Base-by-base conservation (phyloP, 23 red algal species). In the Gracilaria domingensis region DNA sequence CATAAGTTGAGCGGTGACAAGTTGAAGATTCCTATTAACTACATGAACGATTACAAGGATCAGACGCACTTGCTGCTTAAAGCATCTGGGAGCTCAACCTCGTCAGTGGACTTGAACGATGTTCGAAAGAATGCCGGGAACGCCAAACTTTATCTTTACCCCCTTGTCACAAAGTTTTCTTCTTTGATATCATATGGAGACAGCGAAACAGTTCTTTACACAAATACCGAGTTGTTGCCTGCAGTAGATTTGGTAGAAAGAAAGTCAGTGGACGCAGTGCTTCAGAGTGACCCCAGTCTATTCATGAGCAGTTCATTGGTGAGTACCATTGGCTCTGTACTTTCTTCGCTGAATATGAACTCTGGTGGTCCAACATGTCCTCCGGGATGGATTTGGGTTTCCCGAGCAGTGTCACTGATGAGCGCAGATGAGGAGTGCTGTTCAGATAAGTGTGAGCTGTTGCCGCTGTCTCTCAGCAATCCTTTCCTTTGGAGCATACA, bases 401-500 rank as follows among this genome's bases (percentile, higher is more conserved):
- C 69, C 37, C 42, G 69, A 45, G 35, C 69, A 75, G 69, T 75
- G 35, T 47, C 69, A 23, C 16, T 75, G n/a, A 75, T 47, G 35
- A 75, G 69, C 13, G 39, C 39, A 26, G 69, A 75, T 23, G 69
- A 75, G 39, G 69, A 75, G 25, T 75, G 69, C 69, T 75, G 69
- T 25, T 75, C 69, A 18, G 69, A 75, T 4, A 45, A 33, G 14
- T 75, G 69, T 32, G 37, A 40, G 39, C 35, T 75, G 36, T 45
- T 75, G 37, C 4, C 36, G 39, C 69, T 75, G 0, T 75, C 35
- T 7, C 21, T 75, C 4, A 75, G 69, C 69, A 36, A 75, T 16
- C 69, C 69, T 44, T 75, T 75, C 35, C 39, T 75, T 7, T 75
- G 69, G 69, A 30, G 69, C 69, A 75, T 75, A 40, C 36, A 75